Evolutionary conservation across 768 basidiomycete species (phyloP), one percentile per base, ranked within the genome.

Genomic region (Tricholoma hemisulphureum): DNA sequence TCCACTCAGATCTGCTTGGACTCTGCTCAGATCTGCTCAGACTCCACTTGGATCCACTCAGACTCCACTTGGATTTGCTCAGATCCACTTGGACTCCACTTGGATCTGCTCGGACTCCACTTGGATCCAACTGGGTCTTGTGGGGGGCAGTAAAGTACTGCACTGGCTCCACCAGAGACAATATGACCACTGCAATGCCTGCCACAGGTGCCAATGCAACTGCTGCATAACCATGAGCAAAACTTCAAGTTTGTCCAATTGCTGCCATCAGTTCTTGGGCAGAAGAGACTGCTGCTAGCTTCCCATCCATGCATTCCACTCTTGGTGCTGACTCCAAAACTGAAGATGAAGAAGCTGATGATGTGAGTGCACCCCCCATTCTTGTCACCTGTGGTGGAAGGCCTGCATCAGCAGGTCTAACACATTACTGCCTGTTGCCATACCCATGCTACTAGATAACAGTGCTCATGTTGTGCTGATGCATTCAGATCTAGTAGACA

Each of bases 331-430:
- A 59, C 18, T 23, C 20, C 1, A 23, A 50, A 0, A 49, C 54
- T 6, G 53, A 50, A 16, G 67, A 67, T 4, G 20, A 34, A 8
- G 61, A 63, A 8, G 55, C 57, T 2, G 41, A 46, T 6, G 55
- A 55, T 21, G 51, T 63, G 58, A 60, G 59, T 26, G 32, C 60
- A 1, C 32, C 52, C 9, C 58, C 61, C 1, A 59, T 2, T 20
- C 14, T 16, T n/a, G 57, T 0, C 62, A 63, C 21, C 41, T 68
- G 0, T 2, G 13, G 6, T 67, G 62, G 64, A 1, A 8, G 16
- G 35, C 13, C 6, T 10, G 6, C 2, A 5, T 37, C 14, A 2
- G 13, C 6, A 16, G 35, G 2, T 16, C 10, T 37, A 16, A 2
- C 16, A 16, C 16, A 1, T 6, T 14, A 2, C 11, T 14, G 6